These are phyloP conservation scores for Penicillium italicum DNA, from an alignment of 2,329 filamentous ascomycete genomes.

Conservation along the genomic window DNA sequence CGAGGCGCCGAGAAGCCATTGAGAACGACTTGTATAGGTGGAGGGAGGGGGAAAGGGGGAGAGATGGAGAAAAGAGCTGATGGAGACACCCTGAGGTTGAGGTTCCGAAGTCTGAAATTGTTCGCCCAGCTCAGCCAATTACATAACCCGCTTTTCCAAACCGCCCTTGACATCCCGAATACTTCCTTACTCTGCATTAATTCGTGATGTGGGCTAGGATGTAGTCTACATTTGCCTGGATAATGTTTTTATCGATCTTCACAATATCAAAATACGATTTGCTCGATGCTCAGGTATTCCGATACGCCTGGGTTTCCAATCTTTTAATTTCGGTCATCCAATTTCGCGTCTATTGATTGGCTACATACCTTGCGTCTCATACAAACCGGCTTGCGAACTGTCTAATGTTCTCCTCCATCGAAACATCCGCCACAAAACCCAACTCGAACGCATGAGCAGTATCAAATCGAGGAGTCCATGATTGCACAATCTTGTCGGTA, in stretches of 20 bases:
- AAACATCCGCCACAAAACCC: slow-evolving; percentile 42
- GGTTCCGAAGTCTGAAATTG: slow-evolving; percentile 46
- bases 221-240: not conserved
- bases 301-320: not conserved
- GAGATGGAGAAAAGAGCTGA: slow-evolving; percentile 46
- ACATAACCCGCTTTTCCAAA: slow-evolving; percentile 45
- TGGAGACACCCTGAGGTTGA: slow-evolving; percentile 39
- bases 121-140: slow-evolving; percentile 43
- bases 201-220: not conserved
- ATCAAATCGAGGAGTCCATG: slow-evolving; percentile 59
- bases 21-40: slow-evolving; percentile 37
- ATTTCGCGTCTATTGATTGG: slow-evolving; percentile 16
- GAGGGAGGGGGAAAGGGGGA: slow-evolving; percentile 44
- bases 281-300: not conserved
- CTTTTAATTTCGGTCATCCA: slow-evolving; percentile 4
- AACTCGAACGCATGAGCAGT: slow-evolving; percentile 52
- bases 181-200: slow-evolving; percentile 26
- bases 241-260: not conserved
- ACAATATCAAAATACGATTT: not conserved
- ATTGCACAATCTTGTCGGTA: slow-evolving; percentile 56
- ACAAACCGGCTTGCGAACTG: slow-evolving; percentile 37
- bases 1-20: slow-evolving; percentile 97
- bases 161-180: slow-evolving; percentile 34
- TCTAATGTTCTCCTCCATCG: slow-evolving; percentile 41
- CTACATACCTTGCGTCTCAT: slow-evolving; percentile 17